These are phyloP conservation scores for Phytophthora crassamura DNA, from an alignment of 352 stramenopile genomes.

Conservation along the genomic window DNA sequence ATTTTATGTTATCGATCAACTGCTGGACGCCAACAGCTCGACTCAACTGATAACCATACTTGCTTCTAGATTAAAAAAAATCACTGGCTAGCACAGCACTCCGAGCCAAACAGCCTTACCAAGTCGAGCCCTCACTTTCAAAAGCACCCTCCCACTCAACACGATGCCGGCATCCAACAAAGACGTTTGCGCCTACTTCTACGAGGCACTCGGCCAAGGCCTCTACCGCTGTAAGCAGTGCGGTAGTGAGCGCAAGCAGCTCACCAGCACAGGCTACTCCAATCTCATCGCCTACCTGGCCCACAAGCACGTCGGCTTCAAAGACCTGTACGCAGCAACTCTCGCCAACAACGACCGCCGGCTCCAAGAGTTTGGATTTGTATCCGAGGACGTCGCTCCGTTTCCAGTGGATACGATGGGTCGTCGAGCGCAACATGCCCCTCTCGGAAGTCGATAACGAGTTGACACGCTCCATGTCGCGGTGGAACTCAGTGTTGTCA, in stretches of 20 bases:
- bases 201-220: background rate
- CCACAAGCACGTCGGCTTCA: no score
- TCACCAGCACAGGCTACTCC: conserved; percentile 6
- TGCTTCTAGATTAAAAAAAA: no score
- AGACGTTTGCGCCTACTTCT: conserved; percentile 11
- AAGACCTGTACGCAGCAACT: background rate
- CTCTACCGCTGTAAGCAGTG: conserved; percentile 7
- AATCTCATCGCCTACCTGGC: no score
- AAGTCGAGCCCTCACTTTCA: no score
- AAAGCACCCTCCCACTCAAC: background rate
- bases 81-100: no score
- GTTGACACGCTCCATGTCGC: background rate
- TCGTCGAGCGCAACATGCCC: no score
- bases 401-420: conserved; percentile 18
- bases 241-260: conserved; percentile 3
- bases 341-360: background rate
- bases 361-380: conserved; percentile 1
- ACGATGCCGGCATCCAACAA: conserved; percentile 1
- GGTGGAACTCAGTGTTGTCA: background rate
- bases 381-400: conserved; percentile 7
- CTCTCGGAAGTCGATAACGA: conserved; percentile 11
- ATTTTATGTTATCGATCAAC: no score
- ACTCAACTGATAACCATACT: no score
- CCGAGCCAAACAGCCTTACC: background rate
- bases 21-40: no score